A percentile compares a stretch with the other conserved stretches of the same genome.
These are phyloP conservation scores for Adansonia rubrostipa DNA, from an alignment of 441 rosid species.

Conservation along the genomic window DNA sequence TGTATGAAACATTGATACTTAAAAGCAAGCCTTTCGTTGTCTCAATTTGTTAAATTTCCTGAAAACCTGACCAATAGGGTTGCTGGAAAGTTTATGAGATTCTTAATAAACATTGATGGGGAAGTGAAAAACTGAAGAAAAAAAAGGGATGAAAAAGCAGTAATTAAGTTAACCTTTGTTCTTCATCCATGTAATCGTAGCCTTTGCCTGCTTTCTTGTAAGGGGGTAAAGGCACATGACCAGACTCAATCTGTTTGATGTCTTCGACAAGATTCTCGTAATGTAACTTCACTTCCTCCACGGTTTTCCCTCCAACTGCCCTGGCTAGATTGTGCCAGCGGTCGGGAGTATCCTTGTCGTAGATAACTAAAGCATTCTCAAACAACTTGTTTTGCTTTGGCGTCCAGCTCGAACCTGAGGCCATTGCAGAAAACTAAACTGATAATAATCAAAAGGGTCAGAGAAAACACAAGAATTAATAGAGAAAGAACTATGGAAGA, in stretches of 20 bases:
- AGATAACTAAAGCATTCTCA: constrained; percentile 62
- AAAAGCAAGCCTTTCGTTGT: background rate
- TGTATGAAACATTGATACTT: background rate
- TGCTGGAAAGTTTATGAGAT: background rate
- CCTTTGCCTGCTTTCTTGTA: constrained; percentile 38
- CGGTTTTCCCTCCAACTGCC: constrained; percentile 69
- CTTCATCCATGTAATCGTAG: constrained; percentile 40
- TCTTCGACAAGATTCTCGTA: constrained; percentile 63
- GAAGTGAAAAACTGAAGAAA: background rate
- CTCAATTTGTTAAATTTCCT: background rate
- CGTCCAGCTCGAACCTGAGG: constrained; percentile 57
- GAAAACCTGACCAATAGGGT: background rate
- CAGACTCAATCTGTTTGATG: constrained; percentile 55
- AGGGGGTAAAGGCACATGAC: constrained; percentile 61
- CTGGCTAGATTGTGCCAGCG: constrained; percentile 62
- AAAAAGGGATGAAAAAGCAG: background rate
- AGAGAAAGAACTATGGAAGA: background rate
- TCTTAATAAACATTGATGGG: background rate
- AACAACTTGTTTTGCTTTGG: constrained; percentile 64
- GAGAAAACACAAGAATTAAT: background rate
- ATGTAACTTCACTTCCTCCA: constrained; percentile 66
- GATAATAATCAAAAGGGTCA: background rate
- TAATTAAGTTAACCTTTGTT: constrained; percentile 38
- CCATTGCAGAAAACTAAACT: constrained; percentile 31
- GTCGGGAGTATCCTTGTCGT: constrained; percentile 61